Evolutionary conservation across 108 stramenopile species (phyloP), one percentile per base, ranked within the genome.

Genomic region (Heterococcus sp.): DNA sequence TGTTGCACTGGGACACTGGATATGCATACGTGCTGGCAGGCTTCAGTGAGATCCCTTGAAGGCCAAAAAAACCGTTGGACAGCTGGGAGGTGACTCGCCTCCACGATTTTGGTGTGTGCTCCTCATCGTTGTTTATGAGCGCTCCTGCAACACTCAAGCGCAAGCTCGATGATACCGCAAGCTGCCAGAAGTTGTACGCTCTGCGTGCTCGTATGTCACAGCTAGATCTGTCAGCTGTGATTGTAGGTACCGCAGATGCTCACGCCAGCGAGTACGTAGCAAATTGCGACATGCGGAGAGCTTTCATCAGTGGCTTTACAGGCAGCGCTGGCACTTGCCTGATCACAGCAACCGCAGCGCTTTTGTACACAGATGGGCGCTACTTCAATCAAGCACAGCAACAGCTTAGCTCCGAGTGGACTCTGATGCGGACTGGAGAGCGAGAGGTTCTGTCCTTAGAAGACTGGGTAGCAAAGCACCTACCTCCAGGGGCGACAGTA

Each of bases 321-420:
- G 98, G 98, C 5, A 90, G 89, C 71, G 96, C 96, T 1, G 98
- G 98, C 3, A 98, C 97, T 2, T 96, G 96, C 2, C 83, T 98
- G 29, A 91, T 99, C 11, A 90, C 90, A 0, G 2, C 11, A 38
- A 70, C 77, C 64, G 74, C 66, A 8, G 93, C 92, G 0, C 82
- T 87, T 66, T 79, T 97, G 66, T 99, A 96, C 96, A 97, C 97
- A 0, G 96, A 97, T 74, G 95, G 95, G 0, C 78, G 98, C 32
- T 99, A 99, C 75, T 95, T 90, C 85, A 91, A 94, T 72, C 96
- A 99, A 64, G 98, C 98, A 4, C 71, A 66, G 14, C 77, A 92
- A 63, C 71, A 92, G 69, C 80, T 99, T 3, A 91, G 87, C 8
- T 69, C 39, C 3, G 82, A 77, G 35, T 92, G 90, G 90, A 87